These are phyloP conservation scores for Cadophora sp. DNA, from an alignment of 2,329 filamentous ascomycete species.

Conservation along the genomic window DNA sequence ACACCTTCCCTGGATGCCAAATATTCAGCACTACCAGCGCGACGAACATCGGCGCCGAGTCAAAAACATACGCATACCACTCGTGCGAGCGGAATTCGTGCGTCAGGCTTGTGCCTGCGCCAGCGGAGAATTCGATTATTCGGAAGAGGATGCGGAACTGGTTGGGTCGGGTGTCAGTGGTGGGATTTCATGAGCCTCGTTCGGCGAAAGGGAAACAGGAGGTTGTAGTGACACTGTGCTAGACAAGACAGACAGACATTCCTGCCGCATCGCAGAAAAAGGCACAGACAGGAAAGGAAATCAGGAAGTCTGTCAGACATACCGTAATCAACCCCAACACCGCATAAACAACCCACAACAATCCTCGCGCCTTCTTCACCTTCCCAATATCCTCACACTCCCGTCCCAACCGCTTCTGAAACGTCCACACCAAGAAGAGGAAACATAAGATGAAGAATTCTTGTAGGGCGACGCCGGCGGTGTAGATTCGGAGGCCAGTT, in stretches of 20 bases:
- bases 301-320: too few species aligned
- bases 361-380: neutral
- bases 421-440: slow-evolving; percentile 16
- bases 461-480: slow-evolving; percentile 24
- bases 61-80: too few species aligned
- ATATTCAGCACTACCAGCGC: slow-evolving; percentile 24
- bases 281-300: too few species aligned
- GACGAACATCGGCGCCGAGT: neutral
- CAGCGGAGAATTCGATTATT: slow-evolving; percentile 47
- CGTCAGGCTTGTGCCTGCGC: neutral
- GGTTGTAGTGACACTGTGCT: too few species aligned
- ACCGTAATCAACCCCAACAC: neutral
- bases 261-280: too few species aligned
- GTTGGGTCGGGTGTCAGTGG: neutral
- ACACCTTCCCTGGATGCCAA: slow-evolving; percentile 23
- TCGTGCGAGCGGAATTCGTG: slow-evolving; percentile 15
- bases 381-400: neutral
- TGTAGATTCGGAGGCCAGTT: slow-evolving; percentile 29
- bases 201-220: too few species aligned
- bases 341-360: slow-evolving; percentile 19
- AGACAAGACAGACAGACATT: too few species aligned
- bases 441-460: slow-evolving; percentile 25
- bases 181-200: too few species aligned
- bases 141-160: slow-evolving; percentile 62
- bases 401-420: slow-evolving; percentile 11